Evolutionary conservation across 306 rosid species (phyloP), one percentile per base, ranked within the genome.

Genomic region (Fragaria nilgerrensis): DNA sequence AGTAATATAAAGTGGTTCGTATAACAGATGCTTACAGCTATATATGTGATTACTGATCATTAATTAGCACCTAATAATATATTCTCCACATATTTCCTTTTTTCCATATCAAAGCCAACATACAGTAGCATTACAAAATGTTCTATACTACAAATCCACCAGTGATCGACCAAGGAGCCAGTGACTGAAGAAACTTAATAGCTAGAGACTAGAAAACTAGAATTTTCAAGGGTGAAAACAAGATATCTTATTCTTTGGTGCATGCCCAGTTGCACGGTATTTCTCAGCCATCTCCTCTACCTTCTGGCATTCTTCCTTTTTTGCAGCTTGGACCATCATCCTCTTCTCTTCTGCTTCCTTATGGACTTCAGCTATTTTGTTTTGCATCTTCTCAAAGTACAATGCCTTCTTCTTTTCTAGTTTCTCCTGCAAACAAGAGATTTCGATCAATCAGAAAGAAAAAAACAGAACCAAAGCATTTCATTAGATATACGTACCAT

Each of bases 351-450:
- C 86, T 7, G 86, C 82, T 36, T 34, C 70, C 75, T 73, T 67
- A 70, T 85, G 88, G 32, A 85, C 5, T 47, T 76, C 86, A 25
- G 84, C 88, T 72, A 77, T 7, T 73, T 72, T 79, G 80, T 85
- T 85, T 64, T 82, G 78, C 78, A 73, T 82, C 73, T 82, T 79
- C 77, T 85, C 88, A 2, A 78, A 64, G 63, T 76, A 63, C 23
- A 78, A 63, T 45, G 79, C 84, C 68, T 77, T 82, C 84, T 85
- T 85, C 79, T 66, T 76, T 53, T 79, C 80, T 39, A 79, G 67
- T 29, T 85, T 73, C 77, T 73, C 86, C 88, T 85, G 70, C 59
- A 45, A 27, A 77, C 7, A 72, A 13, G 20, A 62, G 4, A 62
- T 32, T 12, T 61, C 15, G 12, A 43, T 43, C 45, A 44, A 44